Conservation (phyloP, 805 yeast species). For the Saturnispora serradocipensis region DNA sequence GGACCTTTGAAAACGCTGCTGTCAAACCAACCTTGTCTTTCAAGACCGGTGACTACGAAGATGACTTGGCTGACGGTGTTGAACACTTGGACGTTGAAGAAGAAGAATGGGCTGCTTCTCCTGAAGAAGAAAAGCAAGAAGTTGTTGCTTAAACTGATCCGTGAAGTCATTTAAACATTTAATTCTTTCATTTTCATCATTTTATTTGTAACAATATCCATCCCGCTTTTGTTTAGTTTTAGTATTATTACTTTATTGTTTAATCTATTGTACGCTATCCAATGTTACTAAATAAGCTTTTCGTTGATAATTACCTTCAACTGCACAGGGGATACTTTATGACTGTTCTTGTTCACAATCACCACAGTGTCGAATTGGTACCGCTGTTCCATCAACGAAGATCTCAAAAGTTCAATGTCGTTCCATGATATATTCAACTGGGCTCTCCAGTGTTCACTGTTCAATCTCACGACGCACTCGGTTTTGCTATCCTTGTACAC, state of each 20-base stretch:
- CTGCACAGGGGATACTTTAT: background rate
- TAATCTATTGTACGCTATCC: background rate
- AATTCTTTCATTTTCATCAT: background rate
- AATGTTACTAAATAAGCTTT: background rate
- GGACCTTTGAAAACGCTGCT: conserved; percentile 79
- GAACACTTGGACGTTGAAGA: conserved; percentile 43
- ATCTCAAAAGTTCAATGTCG: conserved; percentile 15
- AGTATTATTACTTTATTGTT: background rate
- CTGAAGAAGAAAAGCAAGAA: conserved; percentile 9
- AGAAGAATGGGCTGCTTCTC: conserved; percentile 35
- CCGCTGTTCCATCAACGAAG: background rate
- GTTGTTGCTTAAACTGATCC: conserved; percentile 20
- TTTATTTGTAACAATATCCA: background rate
- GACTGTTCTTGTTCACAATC: background rate
- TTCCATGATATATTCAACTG: conserved; percentile 16
- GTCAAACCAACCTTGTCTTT: conserved; percentile 75
- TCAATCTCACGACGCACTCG: conserved; percentile 4
- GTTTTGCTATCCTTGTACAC: background rate
- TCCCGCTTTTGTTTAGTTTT: background rate
- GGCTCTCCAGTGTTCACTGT: conserved; percentile 21
- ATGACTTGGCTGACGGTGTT: conserved; percentile 39
- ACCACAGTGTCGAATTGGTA: background rate
- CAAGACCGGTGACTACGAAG: conserved; percentile 36
- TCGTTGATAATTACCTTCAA: background rate
- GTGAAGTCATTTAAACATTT: background rate